Conservation (phyloP, 129 eudicot genomes). For the Flaveria linearis region DNA sequence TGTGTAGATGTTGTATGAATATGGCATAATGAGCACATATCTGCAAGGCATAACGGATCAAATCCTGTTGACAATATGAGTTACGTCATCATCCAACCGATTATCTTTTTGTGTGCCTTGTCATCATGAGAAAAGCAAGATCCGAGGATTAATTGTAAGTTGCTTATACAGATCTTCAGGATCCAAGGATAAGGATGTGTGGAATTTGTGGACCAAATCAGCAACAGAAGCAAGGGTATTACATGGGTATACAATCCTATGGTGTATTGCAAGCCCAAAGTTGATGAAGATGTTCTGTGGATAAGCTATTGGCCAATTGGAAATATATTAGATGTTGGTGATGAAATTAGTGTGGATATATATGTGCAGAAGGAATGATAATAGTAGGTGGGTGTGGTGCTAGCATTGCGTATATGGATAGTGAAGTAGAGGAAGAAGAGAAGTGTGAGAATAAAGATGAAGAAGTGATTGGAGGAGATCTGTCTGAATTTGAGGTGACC, state of each 20-base stretch:
- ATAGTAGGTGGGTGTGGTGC: constrained; percentile 1
- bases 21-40: constrained; percentile 28
- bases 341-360: constrained; percentile 14
- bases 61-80: background rate
- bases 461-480: constrained; percentile 11
- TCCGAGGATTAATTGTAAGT: constrained; percentile 8
- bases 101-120: constrained; percentile 22
- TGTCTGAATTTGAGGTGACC: background rate
- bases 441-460: background rate
- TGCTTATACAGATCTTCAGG: constrained; percentile 6
- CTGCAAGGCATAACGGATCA: constrained; percentile 10
- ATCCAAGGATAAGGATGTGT: background rate
- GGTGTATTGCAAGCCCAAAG: constrained; percentile 3
- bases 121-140: background rate
- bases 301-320: constrained; percentile 11
- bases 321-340: background rate
- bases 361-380: background rate
- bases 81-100: background rate
- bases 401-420: constrained; percentile 20
- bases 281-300: constrained; percentile 16
- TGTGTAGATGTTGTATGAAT: constrained; percentile 28
- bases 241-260: constrained; percentile 24
- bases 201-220: background rate
- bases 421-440: background rate
- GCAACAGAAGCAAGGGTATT: constrained; percentile 23